Percentiles rank a stretch among this genome's conserved stretches.
Conservation (phyloP, 805 yeast genomes). For the Brettanomyces sp. region DNA sequence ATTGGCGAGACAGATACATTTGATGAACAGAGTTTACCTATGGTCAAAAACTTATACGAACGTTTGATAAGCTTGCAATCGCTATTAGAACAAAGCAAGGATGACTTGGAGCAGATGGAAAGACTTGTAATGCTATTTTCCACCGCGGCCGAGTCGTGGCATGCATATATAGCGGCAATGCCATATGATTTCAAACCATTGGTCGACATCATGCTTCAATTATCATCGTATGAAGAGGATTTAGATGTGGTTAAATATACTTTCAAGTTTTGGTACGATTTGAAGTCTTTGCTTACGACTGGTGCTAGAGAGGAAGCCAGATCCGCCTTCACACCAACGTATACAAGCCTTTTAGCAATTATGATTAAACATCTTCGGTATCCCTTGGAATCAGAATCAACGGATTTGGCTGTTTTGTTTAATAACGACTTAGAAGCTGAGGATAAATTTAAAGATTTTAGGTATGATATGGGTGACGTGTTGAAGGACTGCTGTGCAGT, state of each 20-base stretch:
- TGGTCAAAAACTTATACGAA: slow-evolving; percentile 59
- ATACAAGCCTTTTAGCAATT: slow-evolving; percentile 46
- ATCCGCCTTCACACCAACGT: slow-evolving; percentile 42
- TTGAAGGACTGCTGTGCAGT: slow-evolving; percentile 91
- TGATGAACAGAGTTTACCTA: slow-evolving; percentile 37
- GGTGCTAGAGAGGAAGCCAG: slow-evolving; percentile 49
- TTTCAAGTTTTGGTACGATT: slow-evolving; percentile 82
- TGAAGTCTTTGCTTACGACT: slow-evolving; percentile 62
- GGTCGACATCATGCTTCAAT: slow-evolving; percentile 61
- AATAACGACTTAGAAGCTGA: slow-evolving; percentile 68
- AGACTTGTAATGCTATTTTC: slow-evolving; percentile 70
- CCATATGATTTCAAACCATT: slow-evolving; percentile 65
- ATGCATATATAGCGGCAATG: slow-evolving; percentile 64
- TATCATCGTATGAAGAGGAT: slow-evolving; percentile 70
- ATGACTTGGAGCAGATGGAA: slow-evolving; percentile 59
- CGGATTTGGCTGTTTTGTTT: slow-evolving; percentile 40
- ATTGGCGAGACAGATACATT: slow-evolving; percentile 76
- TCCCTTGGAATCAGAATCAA: slow-evolving; percentile 39
- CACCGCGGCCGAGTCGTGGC: slow-evolving; percentile 96
- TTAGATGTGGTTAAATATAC: slow-evolving; percentile 85
- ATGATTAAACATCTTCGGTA: slow-evolving; percentile 66
- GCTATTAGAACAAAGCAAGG: slow-evolving; percentile 36
- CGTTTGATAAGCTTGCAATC: slow-evolving; percentile 57
- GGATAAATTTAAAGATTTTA: slow-evolving; percentile 86
- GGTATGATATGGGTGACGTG: slow-evolving; percentile 98